Evolutionary conservation across 345 rosid genomes (phyloP), one percentile per base, ranked within the genome.

Genomic region (Durio zibethinus): DNA sequence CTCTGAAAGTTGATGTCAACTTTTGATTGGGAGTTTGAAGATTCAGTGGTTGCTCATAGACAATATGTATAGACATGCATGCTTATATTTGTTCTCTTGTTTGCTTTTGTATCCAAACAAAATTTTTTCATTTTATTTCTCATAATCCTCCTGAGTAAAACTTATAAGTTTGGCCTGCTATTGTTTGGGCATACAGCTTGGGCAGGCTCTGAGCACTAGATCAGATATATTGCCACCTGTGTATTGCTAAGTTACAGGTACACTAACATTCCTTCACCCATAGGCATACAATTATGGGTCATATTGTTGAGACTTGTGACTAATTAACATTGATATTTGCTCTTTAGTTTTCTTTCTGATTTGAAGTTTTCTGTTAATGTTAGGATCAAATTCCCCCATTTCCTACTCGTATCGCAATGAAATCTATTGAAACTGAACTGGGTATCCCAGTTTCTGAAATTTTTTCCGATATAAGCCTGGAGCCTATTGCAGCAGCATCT

Each of bases 311-410:
- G 69, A 33, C 56, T 76, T 59, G 6, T 70, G 48, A 10, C 54
- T 56, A 42, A 69, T 43, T 64, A n/a, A 36, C 16, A 40, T 72
- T 31, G 31, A 48, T 60, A n/a, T 54, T 54, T 72, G 3, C 9
- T 71, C 16, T 42, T 70, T 50, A 9, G 1, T 21, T 33, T 77
- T 66, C 25, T 21, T 67, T 78, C 63, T 78, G 64, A 40, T 64
- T 35, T 27, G 72, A 40, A 69, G 54, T 76, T 52, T 67, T 79
- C 52, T 78, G 73, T 67, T 82, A 56, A 78, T 81, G 60, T 67
- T 82, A 93, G 98, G 99, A 96, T 82, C 97, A 91, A 89, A 92
- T 93, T 76, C 98, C 98, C 68, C 97, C 99, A 48, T 93, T 93
- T 90, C 86, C 99, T 60, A 88, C 92, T 67, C 64, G 31, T 84